Conservation (phyloP, 2,329 filamentous ascomycete species). For the Fusarium sp. region DNA sequence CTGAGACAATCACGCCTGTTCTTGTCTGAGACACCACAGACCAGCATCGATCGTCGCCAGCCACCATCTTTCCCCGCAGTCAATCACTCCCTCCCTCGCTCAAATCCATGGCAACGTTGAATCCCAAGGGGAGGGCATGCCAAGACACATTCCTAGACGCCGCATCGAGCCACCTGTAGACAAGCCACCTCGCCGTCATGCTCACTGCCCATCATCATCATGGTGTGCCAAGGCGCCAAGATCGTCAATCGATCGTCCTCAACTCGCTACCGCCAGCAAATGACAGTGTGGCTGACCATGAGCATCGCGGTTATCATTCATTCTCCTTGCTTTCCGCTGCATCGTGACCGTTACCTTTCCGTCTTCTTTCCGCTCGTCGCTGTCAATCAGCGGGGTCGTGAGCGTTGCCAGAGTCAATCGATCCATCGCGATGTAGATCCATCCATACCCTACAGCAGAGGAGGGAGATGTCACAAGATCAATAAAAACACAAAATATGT, state of each 20-base stretch:
- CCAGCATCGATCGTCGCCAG: constrained; percentile 18
- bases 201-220: neutral
- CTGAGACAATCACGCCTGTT: neutral
- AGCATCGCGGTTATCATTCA: constrained; percentile 17
- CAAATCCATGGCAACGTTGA: constrained; percentile 27
- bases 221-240: constrained; percentile 26
- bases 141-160: constrained; percentile 7
- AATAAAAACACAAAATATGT: neutral
- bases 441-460: neutral
- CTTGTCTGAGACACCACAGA: constrained; percentile 15
- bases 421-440: neutral
- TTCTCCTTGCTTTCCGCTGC: neutral
- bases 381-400: neutral
- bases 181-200: neutral
- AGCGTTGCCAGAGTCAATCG: neutral
- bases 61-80: constrained; percentile 27
- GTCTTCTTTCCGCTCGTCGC: constrained; percentile 2
- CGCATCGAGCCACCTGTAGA: neutral
- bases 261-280: constrained; percentile 7
- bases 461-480: neutral
- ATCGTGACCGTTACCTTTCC: neutral
- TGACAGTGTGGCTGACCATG: constrained; percentile 1
- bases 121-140: constrained; percentile 14
- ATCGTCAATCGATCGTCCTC: constrained; percentile 14
- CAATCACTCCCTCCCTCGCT: neutral